Evolutionary conservation across 768 basidiomycete genomes (phyloP).

Genomic region (Suillus cothurnatus): DNA sequence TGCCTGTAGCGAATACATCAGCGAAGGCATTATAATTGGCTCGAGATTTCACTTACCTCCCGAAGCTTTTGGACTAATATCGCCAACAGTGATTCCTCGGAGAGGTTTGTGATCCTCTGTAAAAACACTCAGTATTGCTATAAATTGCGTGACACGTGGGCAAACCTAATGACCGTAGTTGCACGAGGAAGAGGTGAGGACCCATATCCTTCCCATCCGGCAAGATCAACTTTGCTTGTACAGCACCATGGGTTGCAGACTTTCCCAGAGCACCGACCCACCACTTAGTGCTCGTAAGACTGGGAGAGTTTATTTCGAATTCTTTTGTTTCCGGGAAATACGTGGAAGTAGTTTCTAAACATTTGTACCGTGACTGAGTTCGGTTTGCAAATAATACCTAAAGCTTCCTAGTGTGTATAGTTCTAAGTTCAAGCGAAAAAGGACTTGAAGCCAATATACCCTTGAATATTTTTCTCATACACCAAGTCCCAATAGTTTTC

Average conservation of each 20-base stretch:
- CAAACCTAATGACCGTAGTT: conserved; percentile 62
- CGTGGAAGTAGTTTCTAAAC: conserved; percentile 82
- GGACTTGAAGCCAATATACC: conserved; percentile 25
- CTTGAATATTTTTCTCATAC: conserved; percentile 59
- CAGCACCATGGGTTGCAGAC: conserved; percentile 73
- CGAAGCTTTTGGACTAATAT: conserved; percentile 51
- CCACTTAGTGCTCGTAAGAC: conserved; percentile 77
- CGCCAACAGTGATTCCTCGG: conserved; percentile 65
- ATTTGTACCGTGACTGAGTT: conserved; percentile 78
- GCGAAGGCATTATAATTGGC: background rate
- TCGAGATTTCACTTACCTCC: conserved; percentile 32
- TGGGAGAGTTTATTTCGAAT: conserved; percentile 78
- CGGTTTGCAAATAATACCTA: conserved; percentile 77
- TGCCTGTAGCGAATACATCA: conserved; percentile 41
- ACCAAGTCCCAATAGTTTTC: conserved; percentile 54
- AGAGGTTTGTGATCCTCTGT: conserved; percentile 61
- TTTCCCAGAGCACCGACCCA: conserved; percentile 78
- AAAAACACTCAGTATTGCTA: conserved; percentile 7
- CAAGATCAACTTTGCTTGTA: conserved; percentile 74
- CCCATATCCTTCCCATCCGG: conserved; percentile 62
- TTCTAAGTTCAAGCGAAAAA: too few relatives aligned
- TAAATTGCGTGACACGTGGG: background rate
- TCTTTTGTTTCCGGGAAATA: conserved; percentile 66
- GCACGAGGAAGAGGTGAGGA: conserved; percentile 76
- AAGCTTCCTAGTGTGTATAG: background rate